Percentiles rank a stretch among this genome's conserved stretches.
Evolutionary conservation across 2,329 filamentous ascomycete species (phyloP).

Genomic region (Fusarium nisikadoi): DNA sequence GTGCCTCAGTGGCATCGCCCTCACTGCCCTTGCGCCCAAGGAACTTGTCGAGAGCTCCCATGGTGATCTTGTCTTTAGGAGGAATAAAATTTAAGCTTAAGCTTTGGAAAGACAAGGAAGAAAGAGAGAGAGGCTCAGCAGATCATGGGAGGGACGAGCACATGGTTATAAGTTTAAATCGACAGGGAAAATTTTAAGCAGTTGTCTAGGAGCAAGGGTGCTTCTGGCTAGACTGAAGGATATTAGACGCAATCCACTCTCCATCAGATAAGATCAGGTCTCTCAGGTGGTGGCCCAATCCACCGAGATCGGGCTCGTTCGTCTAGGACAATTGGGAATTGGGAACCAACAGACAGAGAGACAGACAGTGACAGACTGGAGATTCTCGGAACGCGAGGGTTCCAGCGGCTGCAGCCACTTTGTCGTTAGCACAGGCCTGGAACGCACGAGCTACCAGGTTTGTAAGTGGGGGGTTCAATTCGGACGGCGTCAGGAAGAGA

Average conservation of each 20-base stretch:
- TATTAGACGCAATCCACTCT: slow-evolving; percentile 22
- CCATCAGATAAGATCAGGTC: slow-evolving; percentile 42
- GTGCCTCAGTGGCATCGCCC: slow-evolving; percentile 8
- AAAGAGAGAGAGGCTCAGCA: neutral
- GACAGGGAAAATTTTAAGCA: slow-evolving; percentile 9
- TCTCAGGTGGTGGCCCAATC: slow-evolving; percentile 21
- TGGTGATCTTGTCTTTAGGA: slow-evolving; percentile 19
- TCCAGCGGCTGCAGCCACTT: slow-evolving; percentile 33
- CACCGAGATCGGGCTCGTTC: slow-evolving; percentile 34
- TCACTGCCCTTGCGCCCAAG: slow-evolving; percentile 28
- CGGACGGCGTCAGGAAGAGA: neutral
- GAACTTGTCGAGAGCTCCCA: slow-evolving; percentile 36
- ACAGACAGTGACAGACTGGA: neutral
- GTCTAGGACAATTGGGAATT: neutral
- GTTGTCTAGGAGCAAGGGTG: slow-evolving; percentile 4
- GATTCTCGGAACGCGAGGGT: slow-evolving; percentile 12
- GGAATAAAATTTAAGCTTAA: slow-evolving; percentile 14
- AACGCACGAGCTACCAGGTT: slow-evolving; percentile 24
- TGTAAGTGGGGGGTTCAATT: slow-evolving; percentile 13
- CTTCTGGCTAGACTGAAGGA: slow-evolving; percentile 12
- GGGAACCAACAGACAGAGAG: neutral
- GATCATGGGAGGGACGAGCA: neutral
- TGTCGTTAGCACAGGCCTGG: slow-evolving; percentile 29
- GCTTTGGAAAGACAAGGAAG: slow-evolving; percentile 18
- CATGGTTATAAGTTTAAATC: slow-evolving; percentile 12